These are phyloP conservation scores for Secale cereale DNA, from an alignment of 176 grass and related monocot species.

Conservation along the genomic window DNA sequence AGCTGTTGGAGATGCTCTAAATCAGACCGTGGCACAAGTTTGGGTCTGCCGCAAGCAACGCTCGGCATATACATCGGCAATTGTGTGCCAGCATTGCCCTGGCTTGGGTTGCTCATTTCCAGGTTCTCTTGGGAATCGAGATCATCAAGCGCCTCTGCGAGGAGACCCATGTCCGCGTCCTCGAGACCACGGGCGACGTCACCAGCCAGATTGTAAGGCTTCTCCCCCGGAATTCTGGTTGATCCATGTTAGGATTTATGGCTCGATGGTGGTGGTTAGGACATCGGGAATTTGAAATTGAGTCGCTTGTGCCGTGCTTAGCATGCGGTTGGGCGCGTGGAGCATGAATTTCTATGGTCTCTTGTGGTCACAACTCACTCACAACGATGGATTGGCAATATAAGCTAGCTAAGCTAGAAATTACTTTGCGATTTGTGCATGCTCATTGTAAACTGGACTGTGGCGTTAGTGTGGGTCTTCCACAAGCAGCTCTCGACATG, in stretches of 20 bases:
- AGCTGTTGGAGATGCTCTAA: too few relatives aligned
- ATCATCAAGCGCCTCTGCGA: conserved; percentile 62
- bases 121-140: conserved; percentile 7
- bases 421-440: background rate
- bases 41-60: too few relatives aligned
- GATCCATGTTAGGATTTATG: background rate
- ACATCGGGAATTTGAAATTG: background rate
- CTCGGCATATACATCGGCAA: background rate
- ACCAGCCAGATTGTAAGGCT: conserved; percentile 43
- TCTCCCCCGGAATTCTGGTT: background rate
- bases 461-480: background rate
- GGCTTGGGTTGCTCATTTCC: background rate
- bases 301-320: too few relatives aligned
- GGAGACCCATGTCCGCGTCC: conserved; percentile 64
- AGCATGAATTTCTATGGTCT: background rate
- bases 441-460: background rate
- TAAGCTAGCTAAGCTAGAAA: too few relatives aligned
- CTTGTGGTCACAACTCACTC: too few relatives aligned
- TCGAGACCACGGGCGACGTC: conserved; percentile 30
- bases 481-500: background rate
- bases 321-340: too few relatives aligned
- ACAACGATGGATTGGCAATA: too few relatives aligned
- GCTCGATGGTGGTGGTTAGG: background rate
- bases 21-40: background rate
- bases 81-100: background rate